Base-by-base conservation (phyloP, 768 basidiomycete species). In the Russula earlei region DNA sequence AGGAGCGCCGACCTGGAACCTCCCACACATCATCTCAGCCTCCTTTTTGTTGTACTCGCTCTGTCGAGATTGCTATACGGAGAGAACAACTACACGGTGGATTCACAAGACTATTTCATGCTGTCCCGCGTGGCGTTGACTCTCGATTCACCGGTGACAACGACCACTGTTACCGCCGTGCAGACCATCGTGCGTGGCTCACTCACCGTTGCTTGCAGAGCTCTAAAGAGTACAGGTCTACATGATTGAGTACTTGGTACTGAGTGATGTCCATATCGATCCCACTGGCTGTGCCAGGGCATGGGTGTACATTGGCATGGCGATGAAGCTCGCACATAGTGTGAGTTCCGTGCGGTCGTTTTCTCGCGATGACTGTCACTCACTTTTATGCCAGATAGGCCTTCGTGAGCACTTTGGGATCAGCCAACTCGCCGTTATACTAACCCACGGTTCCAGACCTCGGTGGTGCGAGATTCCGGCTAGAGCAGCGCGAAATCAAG, bases 41-140 rank as follows among this genome's bases (percentile, higher is more conserved):
- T 88, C 25, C 72, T 89, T 19, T 85, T 83, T 64, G 75, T 77
- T 41, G 67, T 87, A 12, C 81, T 90, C 59, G 79, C 85, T 5
- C 73, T 89, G 24, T 85, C 78, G 0, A 69, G 75, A 0, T 71
- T 86, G n/a, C 81, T 85, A 59, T 83, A 85, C 63, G 72, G 75
- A 46, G 65, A 67, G 7, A 74, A 75, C 1, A 70, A 80, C 37
- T 78, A 76, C 61, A 72, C 77, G 6, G 64, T 75, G 14, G 76
- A 81, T 52, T 77, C 84, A 8, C 72, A 80, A 37, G 81, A 84
- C 49, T 88, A 81, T 63, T 82, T 81, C 61, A 69, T 80, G 47
- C 68, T 88, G 7, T 72, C 84, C 3, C 75, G 79, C 1, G 74
- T 79, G 2, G 69, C 79, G 2, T 66, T 85, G 19, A 70, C 72